Evolutionary conservation across 192 early-diverging fungal species (phyloP).

Genomic region (Mortierella hygrophila): DNA sequence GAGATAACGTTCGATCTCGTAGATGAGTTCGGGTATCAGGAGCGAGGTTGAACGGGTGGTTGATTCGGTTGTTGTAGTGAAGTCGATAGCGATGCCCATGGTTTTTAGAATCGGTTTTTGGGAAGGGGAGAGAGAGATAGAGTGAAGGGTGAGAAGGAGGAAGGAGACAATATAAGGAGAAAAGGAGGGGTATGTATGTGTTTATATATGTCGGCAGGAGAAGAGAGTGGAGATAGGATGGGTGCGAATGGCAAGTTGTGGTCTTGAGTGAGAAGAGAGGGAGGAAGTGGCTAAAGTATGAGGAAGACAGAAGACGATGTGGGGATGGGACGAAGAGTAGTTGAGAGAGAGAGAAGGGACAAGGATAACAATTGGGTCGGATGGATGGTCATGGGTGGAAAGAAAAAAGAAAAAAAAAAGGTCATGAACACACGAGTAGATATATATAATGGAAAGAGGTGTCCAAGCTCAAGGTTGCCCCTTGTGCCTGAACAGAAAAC

Average conservation of each 20-base stretch:
- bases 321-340: neutral
- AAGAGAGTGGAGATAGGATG: conserved; percentile 2
- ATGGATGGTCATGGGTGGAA: neutral
- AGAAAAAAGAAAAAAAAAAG: neutral
- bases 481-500: neutral
- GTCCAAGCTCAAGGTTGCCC: neutral
- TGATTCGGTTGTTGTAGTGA: neutral
- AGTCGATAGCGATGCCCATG: conserved; percentile 31
- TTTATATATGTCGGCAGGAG: neutral
- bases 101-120: neutral
- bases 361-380: neutral
- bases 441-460: neutral
- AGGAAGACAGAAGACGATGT: neutral
- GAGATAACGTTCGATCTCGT: conserved; percentile 37
- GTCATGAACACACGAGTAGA: neutral
- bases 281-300: neutral
- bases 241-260: neutral
- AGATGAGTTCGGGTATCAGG: conserved; percentile 49
- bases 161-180: conserved; percentile 12
- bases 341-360: neutral
- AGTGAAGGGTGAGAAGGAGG: conserved; percentile 8
- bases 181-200: neutral
- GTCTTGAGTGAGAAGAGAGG: neutral
- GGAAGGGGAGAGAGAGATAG: neutral
- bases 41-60: conserved; percentile 20